Base-by-base conservation (phyloP, 2,329 filamentous ascomycete genomes). In the Nemania sp. region DNA sequence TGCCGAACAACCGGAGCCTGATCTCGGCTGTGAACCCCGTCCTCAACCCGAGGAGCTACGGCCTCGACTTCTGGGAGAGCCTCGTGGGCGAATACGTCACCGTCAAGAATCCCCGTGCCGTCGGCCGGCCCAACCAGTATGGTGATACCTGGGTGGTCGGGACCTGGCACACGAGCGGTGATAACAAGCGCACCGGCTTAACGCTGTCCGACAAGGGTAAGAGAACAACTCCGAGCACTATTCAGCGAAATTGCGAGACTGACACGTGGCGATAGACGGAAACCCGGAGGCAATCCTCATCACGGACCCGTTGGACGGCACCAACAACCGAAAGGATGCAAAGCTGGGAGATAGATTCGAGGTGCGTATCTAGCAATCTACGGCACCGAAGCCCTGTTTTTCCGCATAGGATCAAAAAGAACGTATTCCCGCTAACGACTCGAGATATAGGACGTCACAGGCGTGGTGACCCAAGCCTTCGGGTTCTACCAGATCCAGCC, bases 31-130 rank as follows among this genome's bases (percentile, higher is more conserved):
- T 71, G 35, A 90, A 91, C 71, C 87, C 87, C 0, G 76, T 77
- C 13, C 79, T 91, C 40, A 73, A 88, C 62, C 88, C 88, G 1
- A 75, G 76, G 20, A 75, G 77, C 43, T 91, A 87, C 68, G 89
- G 88, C 2, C 77, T 91, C 32, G 89, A 91, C 72, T 91, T 90
- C 70, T 91, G 88, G 89, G 86, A 91, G 79, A 87, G 83, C 63
- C 74, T 91, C 59, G 79, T 78, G 55, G 89, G 88, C 29, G 87
- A 90, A 73, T 78, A 90, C 7, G 87, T 91, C 13, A 89, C 84
- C 0, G 76, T 91, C 48, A 79, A 79, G 65, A 79, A 75, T 47
- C 83, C 86, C 1, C 80, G 77, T 12, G 85, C 84, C 45, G 74
- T 90, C 47, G 79, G 81, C 52, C 83, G 83, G 57, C 85, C 88